These are phyloP conservation scores for Trichomonas tenax DNA, from an alignment of 208 protist genomes.

Conservation along the genomic window DNA sequence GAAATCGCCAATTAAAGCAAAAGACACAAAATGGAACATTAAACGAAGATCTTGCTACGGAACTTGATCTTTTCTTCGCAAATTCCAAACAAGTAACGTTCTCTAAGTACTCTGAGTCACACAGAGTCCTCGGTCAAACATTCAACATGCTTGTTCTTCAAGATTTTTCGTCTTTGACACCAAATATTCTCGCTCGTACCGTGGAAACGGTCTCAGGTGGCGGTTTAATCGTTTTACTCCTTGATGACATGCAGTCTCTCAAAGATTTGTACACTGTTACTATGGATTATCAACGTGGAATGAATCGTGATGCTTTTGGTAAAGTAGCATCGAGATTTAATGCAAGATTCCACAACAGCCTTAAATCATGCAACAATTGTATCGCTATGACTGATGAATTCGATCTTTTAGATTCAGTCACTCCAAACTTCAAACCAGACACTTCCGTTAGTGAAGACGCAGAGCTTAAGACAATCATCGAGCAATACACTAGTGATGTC, in stretches of 20 bases:
- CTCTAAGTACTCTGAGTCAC: neutral
- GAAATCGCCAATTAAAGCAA: neutral
- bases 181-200: slow-evolving; percentile 93
- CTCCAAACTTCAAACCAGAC: neutral
- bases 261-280: slow-evolving; percentile 83
- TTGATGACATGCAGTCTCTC: slow-evolving; percentile 81
- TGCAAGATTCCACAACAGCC: slow-evolving; percentile 91
- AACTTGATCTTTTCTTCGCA: neutral
- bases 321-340: slow-evolving; percentile 91
- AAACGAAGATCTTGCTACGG: neutral
- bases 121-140: slow-evolving; percentile 85
- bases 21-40: neutral
- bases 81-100: neutral
- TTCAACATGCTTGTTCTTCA: slow-evolving; percentile 95
- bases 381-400: slow-evolving; percentile 94
- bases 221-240: slow-evolving; percentile 88
- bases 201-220: slow-evolving; percentile 96
- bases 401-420: slow-evolving; percentile 63
- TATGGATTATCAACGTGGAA: slow-evolving; percentile 65
- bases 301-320: slow-evolving; percentile 43
- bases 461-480: neutral
- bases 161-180: slow-evolving; percentile 98
- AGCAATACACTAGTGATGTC: neutral
- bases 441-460: neutral
- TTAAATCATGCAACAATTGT: slow-evolving; percentile 71